These are phyloP conservation scores for Melanomma pulvis-pyrius DNA, from an alignment of 495 filamentous ascomycete species.

Conservation along the genomic window DNA sequence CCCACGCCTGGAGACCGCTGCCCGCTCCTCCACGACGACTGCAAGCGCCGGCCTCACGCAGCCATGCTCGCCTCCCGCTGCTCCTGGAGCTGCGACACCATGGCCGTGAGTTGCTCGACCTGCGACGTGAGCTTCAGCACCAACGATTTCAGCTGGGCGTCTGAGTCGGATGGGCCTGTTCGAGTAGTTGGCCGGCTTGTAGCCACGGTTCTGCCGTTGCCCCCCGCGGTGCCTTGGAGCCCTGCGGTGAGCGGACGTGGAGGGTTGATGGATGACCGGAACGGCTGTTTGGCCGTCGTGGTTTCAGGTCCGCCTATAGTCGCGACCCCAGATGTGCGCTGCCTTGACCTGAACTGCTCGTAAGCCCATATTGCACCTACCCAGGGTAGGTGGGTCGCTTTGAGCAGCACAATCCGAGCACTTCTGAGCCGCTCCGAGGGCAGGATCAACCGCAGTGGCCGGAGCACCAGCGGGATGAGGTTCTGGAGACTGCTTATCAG, in stretches of 20 bases:
- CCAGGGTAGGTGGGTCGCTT: conserved; percentile 68
- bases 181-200: conserved; percentile 26
- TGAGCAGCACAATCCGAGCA: conserved; percentile 76
- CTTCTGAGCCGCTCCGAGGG: conserved; percentile 70
- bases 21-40: conserved; percentile 1
- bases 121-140: conserved; percentile 43
- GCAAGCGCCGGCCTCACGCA: conserved; percentile 34
- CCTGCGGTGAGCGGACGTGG: conserved; percentile 30
- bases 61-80: conserved; percentile 26
- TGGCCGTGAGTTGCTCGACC: conserved; percentile 40
- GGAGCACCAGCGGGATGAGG: conserved; percentile 80
- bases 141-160: conserved; percentile 38
- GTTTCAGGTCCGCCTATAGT: conserved; percentile 41
- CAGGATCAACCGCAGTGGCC: conserved; percentile 78
- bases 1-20: not conserved
- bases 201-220: conserved; percentile 24
- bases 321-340: conserved; percentile 2
- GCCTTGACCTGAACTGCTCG: conserved; percentile 48
- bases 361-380: conserved; percentile 65
- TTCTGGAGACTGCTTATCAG: conserved; percentile 59
- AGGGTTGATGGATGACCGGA: conserved; percentile 35
- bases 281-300: conserved; percentile 18
- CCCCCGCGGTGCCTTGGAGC: conserved; percentile 28
- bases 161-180: conserved; percentile 26
- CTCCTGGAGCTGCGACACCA: conserved; percentile 39